Evolutionary conservation across 768 basidiomycete species (phyloP).

Genomic region (Lyophyllum atratum): DNA sequence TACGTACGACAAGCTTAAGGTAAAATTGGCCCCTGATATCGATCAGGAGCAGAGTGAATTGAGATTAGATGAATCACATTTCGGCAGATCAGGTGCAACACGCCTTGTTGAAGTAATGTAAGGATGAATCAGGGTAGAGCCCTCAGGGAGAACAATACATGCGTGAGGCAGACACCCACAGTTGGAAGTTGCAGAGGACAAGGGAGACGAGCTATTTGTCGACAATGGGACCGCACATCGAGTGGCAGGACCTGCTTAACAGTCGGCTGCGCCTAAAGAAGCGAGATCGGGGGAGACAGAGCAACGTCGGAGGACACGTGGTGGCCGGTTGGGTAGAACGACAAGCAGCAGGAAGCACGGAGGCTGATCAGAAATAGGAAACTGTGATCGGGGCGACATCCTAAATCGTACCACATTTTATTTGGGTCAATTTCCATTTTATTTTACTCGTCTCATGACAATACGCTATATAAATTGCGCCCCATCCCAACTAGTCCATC

Average conservation of each 20-base stretch:
- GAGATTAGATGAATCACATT: background rate
- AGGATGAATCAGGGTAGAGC: background rate
- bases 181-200: background rate
- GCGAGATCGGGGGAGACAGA: background rate
- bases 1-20: background rate
- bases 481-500: constrained; percentile 10
- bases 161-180: background rate
- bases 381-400: constrained; percentile 9
- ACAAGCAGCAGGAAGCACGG: background rate
- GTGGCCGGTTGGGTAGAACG: background rate
- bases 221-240: background rate
- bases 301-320: too few species aligned
- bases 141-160: background rate
- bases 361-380: background rate
- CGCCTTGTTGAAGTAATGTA: background rate
- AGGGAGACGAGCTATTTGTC: background rate
- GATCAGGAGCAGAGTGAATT: background rate
- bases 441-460: constrained; percentile 36
- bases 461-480: constrained; percentile 31
- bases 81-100: background rate
- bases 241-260: background rate
- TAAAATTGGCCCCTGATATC: constrained; percentile 2
- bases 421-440: constrained; percentile 33
- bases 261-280: background rate
- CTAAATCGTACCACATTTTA: constrained; percentile 49